Evolutionary conservation across 352 stramenopile species (phyloP), one percentile per base, ranked within the genome.

Genomic region (Thraustochytrium sp.): DNA sequence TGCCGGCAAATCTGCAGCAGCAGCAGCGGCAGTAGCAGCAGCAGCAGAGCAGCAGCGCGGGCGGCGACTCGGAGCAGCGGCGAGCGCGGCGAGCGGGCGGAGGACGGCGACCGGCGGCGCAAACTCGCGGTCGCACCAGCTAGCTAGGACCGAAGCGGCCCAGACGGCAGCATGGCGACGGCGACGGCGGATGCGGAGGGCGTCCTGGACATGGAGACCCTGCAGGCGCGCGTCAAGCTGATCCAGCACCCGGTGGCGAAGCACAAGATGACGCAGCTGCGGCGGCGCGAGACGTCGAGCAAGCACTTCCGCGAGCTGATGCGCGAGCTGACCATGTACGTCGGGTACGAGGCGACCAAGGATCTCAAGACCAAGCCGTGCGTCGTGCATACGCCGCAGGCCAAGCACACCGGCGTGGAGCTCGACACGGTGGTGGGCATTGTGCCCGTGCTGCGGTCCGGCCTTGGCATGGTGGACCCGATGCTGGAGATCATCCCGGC

Each of bases 401-500:
- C 87, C 23, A 85, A 90, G 29, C 85, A 85, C 31, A 86, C 61
- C 0, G 96, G 94, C 2, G 87, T 89, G 0, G 95, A 98, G 86
- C 85, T 99, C 26, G 89, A 89, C 5, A 94, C 96, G 44, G 92
- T 89, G 2, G 90, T 99, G 5, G 93, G 94, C 0, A 86, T 99
- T n/a, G 93, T 99, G 54, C 96, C 96, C 3, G 98, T 99, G 78
- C 90, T 99, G 38, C 91, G 95, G 21, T 91, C 91, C 5, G 95
- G 94, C 53, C 86, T 98, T 0, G 94, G 90, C 5, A 92, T 98
- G 95, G 92, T 97, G 5, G 94, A 98, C 38, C 86, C 93, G 84
- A 97, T 99, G 96, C 88, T 98, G 38, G 95, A 99, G 78, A 86
- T 99, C 16, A 87, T 99, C 9, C 95, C 94, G 2, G 97, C 96